Percentiles rank a stretch among this genome's conserved stretches.
Conservation (phyloP, 306 rosid genomes). For the Glycyrrhiza uralensis region DNA sequence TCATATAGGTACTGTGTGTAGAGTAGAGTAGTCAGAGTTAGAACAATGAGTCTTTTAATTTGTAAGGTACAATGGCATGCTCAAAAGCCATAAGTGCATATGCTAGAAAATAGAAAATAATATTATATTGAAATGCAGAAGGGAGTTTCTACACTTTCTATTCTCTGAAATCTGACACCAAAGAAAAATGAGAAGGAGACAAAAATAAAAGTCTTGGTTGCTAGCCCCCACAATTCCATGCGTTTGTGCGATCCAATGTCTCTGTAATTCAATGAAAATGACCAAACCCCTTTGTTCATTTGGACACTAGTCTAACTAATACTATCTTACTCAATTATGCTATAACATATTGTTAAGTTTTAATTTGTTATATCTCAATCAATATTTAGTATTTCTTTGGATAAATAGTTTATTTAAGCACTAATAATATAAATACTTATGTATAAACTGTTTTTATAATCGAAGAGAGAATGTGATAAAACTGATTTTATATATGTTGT, state of each 20-base stretch:
- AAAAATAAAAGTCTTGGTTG: constrained; percentile 10
- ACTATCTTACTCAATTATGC: background rate
- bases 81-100: constrained; percentile 12
- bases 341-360: no score
- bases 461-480: no score
- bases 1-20: background rate
- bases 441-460: no score
- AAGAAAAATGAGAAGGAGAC: background rate
- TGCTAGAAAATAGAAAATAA: background rate
- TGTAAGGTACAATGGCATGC: constrained; percentile 22
- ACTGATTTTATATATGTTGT: no score
- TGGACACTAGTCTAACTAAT: background rate
- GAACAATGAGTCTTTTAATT: background rate
- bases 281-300: background rate
- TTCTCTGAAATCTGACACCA: background rate
- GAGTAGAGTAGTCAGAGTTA: background rate
- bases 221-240: constrained; percentile 15
- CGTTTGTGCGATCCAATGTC: constrained; percentile 10
- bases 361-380: no score
- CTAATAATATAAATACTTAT: no score
- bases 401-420: no score
- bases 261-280: background rate
- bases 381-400: no score
- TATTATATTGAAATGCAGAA: background rate
- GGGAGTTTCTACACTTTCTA: constrained; percentile 13